Base-by-base conservation (phyloP, 2,329 filamentous ascomycete species). In the Colletotrichum gloeosporioides region DNA sequence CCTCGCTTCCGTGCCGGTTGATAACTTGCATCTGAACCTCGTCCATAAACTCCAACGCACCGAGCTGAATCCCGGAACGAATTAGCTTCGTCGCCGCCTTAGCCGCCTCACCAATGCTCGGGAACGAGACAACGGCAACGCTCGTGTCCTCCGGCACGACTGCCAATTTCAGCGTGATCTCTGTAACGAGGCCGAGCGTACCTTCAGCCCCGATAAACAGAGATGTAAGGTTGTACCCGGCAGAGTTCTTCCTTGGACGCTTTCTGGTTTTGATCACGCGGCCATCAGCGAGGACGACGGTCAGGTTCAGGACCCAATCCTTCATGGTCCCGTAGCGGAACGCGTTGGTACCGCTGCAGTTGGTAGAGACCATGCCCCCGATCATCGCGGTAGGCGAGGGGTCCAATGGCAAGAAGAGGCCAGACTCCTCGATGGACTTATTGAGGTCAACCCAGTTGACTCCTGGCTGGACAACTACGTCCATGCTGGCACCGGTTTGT, bases 261-360 rank as follows among this genome's bases (percentile, higher is more conserved):
- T 88, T 87, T 13, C 93, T 87, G 0, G 93, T 95, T 80, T 94
- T 95, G 83, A 95, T 92, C 22, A 87, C 75, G 0, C 88, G 89
- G 1, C 93, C 93, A 80, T 95, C 93, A 1, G 93, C 91, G 57
- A 95, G 87, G 0, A 95, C 93, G 0, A 94, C 92, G 0, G 93
- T 95, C 29, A 95, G 82, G 77, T 93, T 94, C 75, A 95, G 86
- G 2, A 95, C 93, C 88, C 92, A 95, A 78, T 95, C 93, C 79
- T 93, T 94, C 93, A 95, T 95, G 0, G 93, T 94, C 0, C 93
- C 93, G 80, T 95, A 95, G 68, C 93, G 86, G 73, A 90, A 87
- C 2, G 90, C 90, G 78, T 92, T 91, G 1, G 90, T 92, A 0
- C 90, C 90, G 69, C 87, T 92, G 84, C 93, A 95, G 69, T 93